These are phyloP conservation scores for Tilletia caries DNA, from an alignment of 1,284 basidiomycete species.

Conservation along the genomic window DNA sequence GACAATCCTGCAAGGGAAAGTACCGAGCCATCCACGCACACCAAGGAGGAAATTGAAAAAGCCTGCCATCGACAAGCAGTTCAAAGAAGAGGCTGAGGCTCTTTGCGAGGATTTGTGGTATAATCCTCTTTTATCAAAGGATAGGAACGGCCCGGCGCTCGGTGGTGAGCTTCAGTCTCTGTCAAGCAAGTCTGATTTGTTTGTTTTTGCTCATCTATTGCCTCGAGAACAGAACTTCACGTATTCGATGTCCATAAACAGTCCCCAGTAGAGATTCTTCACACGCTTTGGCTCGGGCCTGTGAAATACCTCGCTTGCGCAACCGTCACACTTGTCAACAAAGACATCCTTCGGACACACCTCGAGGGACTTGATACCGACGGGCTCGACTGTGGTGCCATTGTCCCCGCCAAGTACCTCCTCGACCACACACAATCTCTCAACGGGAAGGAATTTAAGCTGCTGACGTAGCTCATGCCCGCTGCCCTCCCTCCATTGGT, in stretches of 20 bases:
- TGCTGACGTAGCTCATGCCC: not conserved
- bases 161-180: no score
- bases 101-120: no score
- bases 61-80: no score
- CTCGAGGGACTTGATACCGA: not conserved
- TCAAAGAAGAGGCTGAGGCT: no score
- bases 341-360: not conserved
- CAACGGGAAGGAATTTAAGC: not conserved
- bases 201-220: not conserved
- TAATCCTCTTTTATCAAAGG: no score
- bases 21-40: not conserved
- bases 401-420: not conserved
- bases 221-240: not conserved
- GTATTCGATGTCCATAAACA: not conserved
- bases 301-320: not conserved
- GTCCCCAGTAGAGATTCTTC: not conserved
- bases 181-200: no score
- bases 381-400: not conserved
- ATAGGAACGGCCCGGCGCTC: no score
- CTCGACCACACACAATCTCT: not conserved
- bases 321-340: not conserved
- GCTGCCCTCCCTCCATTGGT: not conserved
- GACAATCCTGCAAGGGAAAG: not conserved
- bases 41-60: not conserved
- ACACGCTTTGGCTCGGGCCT: not conserved